Conservation (phyloP, 2,329 filamentous ascomycete genomes). For the Talaromyces sp. region DNA sequence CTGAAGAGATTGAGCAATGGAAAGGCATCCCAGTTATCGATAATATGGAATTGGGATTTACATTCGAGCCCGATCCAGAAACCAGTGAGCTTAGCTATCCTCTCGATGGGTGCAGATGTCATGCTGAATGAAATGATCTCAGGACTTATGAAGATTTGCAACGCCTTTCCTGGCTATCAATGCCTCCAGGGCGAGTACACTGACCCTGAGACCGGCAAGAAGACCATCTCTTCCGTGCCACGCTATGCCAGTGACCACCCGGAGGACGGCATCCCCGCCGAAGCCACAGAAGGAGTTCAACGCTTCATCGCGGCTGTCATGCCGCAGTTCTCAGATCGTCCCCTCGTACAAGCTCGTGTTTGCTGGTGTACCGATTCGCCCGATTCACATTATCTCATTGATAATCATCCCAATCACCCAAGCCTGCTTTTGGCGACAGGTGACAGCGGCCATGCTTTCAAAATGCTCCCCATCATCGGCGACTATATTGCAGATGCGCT, state of each 20-base stretch:
- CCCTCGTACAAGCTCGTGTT: constrained; percentile 46
- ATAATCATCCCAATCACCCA: constrained; percentile 35
- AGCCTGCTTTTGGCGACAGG: constrained; percentile 23
- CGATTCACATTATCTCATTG: constrained; percentile 54
- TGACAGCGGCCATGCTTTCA: constrained; percentile 14
- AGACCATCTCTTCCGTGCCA: constrained; percentile 40
- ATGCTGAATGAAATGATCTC: not conserved
- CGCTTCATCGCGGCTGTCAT: constrained; percentile 52
- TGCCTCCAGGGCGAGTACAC: constrained; percentile 8
- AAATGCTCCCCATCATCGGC: constrained; percentile 16
- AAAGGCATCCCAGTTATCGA: constrained; percentile 51
- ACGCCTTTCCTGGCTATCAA: constrained; percentile 55
- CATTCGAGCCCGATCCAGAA: constrained; percentile 47
- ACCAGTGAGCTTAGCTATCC: constrained; percentile 28
- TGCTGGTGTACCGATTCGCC: constrained; percentile 59
- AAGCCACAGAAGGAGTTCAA: constrained; percentile 46
- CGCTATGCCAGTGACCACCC: constrained; percentile 36
- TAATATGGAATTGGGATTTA: constrained; percentile 49
- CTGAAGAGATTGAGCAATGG: constrained; percentile 46
- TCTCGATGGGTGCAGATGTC: not conserved
- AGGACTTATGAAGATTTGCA: constrained; percentile 37
- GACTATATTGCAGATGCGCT: constrained; percentile 14
- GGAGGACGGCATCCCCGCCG: constrained; percentile 43
- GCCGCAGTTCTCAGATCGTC: constrained; percentile 51
- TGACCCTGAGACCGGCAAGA: constrained; percentile 21